Evolutionary conservation across 2,329 filamentous ascomycete species (phyloP).

Genomic region (Fusarium agapanthi): DNA sequence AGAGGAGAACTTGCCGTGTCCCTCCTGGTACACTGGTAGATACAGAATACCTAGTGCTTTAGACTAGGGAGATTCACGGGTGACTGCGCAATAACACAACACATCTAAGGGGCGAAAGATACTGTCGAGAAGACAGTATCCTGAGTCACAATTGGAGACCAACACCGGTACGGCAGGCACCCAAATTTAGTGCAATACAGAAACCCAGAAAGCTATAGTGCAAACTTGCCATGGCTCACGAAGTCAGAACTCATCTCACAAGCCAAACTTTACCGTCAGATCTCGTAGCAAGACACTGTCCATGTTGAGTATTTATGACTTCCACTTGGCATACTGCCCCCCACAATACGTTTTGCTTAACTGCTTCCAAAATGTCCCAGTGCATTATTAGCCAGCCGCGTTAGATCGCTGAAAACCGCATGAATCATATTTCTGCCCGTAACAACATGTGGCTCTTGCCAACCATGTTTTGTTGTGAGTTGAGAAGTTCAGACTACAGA

Average conservation of each 20-base stretch:
- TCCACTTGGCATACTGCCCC: neutral
- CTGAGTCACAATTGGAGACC: neutral
- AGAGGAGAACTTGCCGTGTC: neutral
- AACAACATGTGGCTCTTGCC: neutral
- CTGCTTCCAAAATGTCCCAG: neutral
- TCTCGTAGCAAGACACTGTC: slow-evolving; percentile 9
- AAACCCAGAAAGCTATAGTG: neutral
- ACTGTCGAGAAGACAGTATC: neutral
- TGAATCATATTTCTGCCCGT: neutral
- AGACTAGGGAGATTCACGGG: neutral
- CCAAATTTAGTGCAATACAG: neutral
- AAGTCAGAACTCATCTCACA: neutral
- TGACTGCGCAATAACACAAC: neutral
- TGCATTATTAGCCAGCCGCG: neutral
- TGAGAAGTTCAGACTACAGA: neutral
- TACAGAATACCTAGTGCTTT: neutral
- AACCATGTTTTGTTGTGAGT: neutral
- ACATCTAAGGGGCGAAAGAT: neutral
- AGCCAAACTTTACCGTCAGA: neutral
- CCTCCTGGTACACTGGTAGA: neutral
- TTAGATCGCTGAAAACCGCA: neutral
- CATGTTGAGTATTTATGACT: neutral
- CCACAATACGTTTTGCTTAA: neutral
- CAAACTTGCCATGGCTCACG: neutral
- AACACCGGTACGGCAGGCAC: neutral